Percentiles rank a stretch among this genome's conserved stretches.
Evolutionary conservation across 2,329 filamentous ascomycete genomes (phyloP).

Genomic region (Claviceps sorghi): DNA sequence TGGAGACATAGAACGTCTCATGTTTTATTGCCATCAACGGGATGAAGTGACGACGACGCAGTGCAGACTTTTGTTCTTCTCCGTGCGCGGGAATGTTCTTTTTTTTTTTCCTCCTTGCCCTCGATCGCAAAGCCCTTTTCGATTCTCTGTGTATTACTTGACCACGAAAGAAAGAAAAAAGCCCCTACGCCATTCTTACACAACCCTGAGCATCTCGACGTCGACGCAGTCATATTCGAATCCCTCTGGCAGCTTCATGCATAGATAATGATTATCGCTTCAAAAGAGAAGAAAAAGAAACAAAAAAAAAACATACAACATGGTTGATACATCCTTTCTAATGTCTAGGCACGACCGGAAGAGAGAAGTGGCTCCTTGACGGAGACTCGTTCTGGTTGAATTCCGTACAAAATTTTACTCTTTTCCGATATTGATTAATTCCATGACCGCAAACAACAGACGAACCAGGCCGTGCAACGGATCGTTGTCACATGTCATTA

Average conservation of each 20-base stretch:
- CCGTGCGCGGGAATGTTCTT: neutral
- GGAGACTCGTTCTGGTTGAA: slow-evolving; percentile 1
- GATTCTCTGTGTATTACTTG: neutral
- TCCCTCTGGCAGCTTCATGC: neutral
- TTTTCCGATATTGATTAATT: neutral
- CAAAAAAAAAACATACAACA: slow-evolving; percentile 1
- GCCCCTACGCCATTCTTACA: neutral
- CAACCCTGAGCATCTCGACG: neutral
- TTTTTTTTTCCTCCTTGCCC: neutral
- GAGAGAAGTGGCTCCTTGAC: neutral
- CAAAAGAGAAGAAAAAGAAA: neutral
- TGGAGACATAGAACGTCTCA: slow-evolving; percentile 15
- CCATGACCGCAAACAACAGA: neutral
- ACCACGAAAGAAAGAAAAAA: neutral
- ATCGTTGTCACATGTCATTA: neutral
- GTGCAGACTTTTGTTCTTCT: neutral
- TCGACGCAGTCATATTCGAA: neutral
- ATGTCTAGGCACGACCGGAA: slow-evolving; percentile 2
- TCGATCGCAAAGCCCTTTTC: neutral
- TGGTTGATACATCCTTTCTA: slow-evolving; percentile 5
- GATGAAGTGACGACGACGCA: neutral
- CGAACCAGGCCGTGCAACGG: neutral
- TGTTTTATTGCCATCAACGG: neutral
- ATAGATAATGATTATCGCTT: slow-evolving; percentile 1
- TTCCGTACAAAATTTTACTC: neutral